Conservation (phyloP, 2,329 filamentous ascomycete species). For the Scytalidium lignicola region DNA sequence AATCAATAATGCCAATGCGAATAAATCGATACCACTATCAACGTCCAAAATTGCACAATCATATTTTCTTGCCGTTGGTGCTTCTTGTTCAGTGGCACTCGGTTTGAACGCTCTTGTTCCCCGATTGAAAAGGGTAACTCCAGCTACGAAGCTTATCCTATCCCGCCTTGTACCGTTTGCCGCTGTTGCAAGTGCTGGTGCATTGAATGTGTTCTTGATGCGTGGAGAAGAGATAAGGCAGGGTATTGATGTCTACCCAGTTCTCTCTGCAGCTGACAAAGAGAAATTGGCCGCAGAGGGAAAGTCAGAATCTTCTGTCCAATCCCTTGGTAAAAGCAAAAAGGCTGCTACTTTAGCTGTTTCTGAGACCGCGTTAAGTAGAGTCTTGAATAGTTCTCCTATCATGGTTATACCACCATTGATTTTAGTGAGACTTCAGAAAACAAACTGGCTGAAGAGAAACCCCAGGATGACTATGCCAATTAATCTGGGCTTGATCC, state of each 20-base stretch:
- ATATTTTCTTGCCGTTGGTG: slow-evolving; percentile 85
- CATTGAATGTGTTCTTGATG: slow-evolving; percentile 96
- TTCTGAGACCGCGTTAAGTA: slow-evolving; percentile 83
- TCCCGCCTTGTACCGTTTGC: slow-evolving; percentile 92
- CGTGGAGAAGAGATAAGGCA: slow-evolving; percentile 89
- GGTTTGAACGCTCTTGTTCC: slow-evolving; percentile 89
- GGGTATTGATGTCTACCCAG: slow-evolving; percentile 89
- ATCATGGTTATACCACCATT: slow-evolving; percentile 96
- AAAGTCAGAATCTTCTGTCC: slow-evolving; percentile 57
- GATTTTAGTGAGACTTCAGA: slow-evolving; percentile 77
- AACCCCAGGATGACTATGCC: slow-evolving; percentile 74
- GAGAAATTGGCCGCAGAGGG: slow-evolving; percentile 49
- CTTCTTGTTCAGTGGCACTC: slow-evolving; percentile 88
- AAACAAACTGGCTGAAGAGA: slow-evolving; percentile 72
- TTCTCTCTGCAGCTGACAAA: slow-evolving; percentile 67
- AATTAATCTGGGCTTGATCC: slow-evolving; percentile 81
- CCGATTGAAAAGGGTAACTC: slow-evolving; percentile 69
- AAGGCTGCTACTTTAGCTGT: slow-evolving; percentile 87
- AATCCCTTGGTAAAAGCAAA: slow-evolving; percentile 78
- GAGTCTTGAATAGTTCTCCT: slow-evolving; percentile 89
- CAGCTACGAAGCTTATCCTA: slow-evolving; percentile 70
- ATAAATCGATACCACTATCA: slow-evolving; percentile 89
- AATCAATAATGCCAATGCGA: slow-evolving; percentile 96
- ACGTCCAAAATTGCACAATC: slow-evolving; percentile 78
- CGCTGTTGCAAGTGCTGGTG: slow-evolving; percentile 85